Evolutionary conservation across 2,329 filamentous ascomycete genomes (phyloP), one percentile per base, ranked within the genome.

Genomic region (Cercospora sp.): DNA sequence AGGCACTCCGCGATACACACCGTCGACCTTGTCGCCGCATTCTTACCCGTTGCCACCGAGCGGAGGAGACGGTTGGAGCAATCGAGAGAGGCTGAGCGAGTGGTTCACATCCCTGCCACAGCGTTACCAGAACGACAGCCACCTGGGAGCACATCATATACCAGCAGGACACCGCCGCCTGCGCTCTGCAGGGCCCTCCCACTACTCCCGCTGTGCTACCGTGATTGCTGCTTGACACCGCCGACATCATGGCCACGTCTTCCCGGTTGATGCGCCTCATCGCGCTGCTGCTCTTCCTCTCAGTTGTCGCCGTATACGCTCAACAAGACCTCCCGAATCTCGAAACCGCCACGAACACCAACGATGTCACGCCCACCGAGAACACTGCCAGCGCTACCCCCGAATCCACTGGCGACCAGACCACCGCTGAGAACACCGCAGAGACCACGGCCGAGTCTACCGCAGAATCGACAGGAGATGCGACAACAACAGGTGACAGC

Each of bases 301-400:
- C 67, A 51, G 65, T 66, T 59, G 67, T 72, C 23, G 45, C 70
- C n/a, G 73, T 72, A 3, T 64, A 71, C 58, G 73, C 74, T 26
- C 74, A 77, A 64, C 71, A 66, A 36, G 71, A 74, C 51, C 65
- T 78, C 3, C 75, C 77, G 16, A 67, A 76, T 53, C 73, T 77
- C 45, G 64, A 68, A 8, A 75, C 73, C 5, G 71, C 71, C 13
- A 75, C 75, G 31, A 68, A 72, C 12, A 66, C 69, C 30, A 69
- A 69, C 26, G 60, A 64, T 9, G 71, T 72, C 23, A 67, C 65
- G 45, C 45, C 45, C 10, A 51, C 45, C 45, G 45, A 51, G 45
- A 51, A 51, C 48, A 63, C 69, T 10, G 69, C 69, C 42, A 60
- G 67, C 6, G 66, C 71, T 36, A 71, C 70, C 26, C 59, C 57